These are phyloP conservation scores for Ophidiomyces ophidiicola DNA, from an alignment of 2,329 filamentous ascomycete genomes.

Conservation along the genomic window DNA sequence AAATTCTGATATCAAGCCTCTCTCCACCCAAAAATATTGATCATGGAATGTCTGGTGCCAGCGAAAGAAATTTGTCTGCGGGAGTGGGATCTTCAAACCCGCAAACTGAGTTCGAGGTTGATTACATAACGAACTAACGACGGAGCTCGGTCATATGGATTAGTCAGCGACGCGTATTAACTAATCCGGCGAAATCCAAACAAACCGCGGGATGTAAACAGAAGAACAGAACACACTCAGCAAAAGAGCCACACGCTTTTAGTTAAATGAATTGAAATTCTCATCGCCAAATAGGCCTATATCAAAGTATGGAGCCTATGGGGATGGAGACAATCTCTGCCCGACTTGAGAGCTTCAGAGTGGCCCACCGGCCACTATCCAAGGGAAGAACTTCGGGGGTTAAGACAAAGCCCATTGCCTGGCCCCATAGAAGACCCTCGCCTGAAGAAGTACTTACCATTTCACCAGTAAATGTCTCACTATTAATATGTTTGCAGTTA, in stretches of 20 bases:
- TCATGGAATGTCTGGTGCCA: neutral
- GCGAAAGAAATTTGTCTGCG: neutral
- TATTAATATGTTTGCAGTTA: slow-evolving; percentile 44
- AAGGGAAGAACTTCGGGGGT: slow-evolving; percentile 60
- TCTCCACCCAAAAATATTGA: neutral
- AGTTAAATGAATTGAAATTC: too few relatives aligned
- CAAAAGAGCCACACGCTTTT: too few relatives aligned
- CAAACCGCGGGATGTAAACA: slow-evolving; percentile 10
- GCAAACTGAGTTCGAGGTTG: neutral
- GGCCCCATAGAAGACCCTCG: slow-evolving; percentile 64
- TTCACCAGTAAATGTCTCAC: slow-evolving; percentile 16
- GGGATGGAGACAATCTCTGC: slow-evolving; percentile 55
- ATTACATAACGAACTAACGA: slow-evolving; percentile 1
- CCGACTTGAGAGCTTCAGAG: slow-evolving; percentile 69
- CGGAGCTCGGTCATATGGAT: slow-evolving; percentile 1
- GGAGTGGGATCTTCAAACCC: neutral
- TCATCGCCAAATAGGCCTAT: too few relatives aligned
- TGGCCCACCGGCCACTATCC: slow-evolving; percentile 43
- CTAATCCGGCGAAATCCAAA: slow-evolving; percentile 1
- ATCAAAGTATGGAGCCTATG: slow-evolving; percentile 7
- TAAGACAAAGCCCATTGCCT: slow-evolving; percentile 49
- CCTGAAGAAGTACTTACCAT: slow-evolving; percentile 48
- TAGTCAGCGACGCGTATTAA: slow-evolving; percentile 8
- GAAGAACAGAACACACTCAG: neutral
- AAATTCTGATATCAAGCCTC: neutral